A percentile compares a stretch with the other conserved stretches of the same genome.
Evolutionary conservation across 2,329 filamentous ascomycete species (phyloP).

Genomic region (Botrytis fragariae): DNA sequence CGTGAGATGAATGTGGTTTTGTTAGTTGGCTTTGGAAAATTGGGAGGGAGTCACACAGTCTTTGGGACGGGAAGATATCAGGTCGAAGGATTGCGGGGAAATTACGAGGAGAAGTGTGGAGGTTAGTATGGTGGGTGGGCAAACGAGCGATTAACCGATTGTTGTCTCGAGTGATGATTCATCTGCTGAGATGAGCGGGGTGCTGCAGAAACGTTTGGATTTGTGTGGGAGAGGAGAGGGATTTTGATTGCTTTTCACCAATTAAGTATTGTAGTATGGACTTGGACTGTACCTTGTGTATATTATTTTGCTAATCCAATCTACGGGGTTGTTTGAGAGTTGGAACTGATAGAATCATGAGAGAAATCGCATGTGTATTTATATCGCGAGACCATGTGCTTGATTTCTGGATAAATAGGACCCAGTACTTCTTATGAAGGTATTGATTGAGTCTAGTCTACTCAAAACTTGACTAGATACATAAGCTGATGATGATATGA

Average conservation of each 20-base stretch:
- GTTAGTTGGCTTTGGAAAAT: neutral
- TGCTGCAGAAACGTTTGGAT: neutral
- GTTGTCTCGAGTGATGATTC: neutral
- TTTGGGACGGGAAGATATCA: neutral
- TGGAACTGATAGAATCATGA: neutral
- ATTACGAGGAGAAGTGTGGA: neutral
- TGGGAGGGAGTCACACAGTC: neutral
- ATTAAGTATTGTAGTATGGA: neutral
- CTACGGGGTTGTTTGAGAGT: neutral
- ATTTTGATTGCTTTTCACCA: neutral
- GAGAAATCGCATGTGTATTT: neutral
- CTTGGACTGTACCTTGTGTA: neutral
- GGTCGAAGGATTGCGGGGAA: neutral
- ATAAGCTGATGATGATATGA: neutral
- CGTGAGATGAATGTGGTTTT: neutral
- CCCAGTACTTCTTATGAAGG: neutral
- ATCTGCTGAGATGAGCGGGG: neutral
- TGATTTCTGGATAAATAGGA: neutral
- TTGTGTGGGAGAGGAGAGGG: neutral
- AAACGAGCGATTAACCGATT: neutral
- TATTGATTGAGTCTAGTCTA: neutral
- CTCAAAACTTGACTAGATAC: neutral
- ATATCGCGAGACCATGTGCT: neutral
- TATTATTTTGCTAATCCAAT: neutral
- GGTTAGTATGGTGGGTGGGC: neutral